Percentiles rank a stretch among this genome's conserved stretches.
These are phyloP conservation scores for Fragilaria radians DNA, from an alignment of 108 stramenopile species.

Conservation along the genomic window DNA sequence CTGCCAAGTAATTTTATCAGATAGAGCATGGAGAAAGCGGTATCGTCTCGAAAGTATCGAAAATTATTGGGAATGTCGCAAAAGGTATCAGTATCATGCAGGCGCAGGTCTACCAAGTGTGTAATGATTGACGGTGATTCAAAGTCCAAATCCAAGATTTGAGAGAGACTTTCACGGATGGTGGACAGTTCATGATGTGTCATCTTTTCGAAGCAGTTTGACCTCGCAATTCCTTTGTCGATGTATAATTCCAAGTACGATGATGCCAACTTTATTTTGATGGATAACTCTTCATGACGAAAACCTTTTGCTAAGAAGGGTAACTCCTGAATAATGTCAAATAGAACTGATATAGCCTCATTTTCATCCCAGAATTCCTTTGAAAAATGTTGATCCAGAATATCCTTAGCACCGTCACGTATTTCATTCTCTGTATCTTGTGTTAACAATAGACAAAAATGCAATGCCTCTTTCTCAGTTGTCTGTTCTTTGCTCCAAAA, in stretches of 20 bases:
- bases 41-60: conserved; percentile 1
- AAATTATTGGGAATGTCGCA: neutral
- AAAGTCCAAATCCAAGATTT: conserved; percentile 10
- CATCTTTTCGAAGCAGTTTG: neutral
- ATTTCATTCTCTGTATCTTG: conserved; percentile 12
- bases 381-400: neutral
- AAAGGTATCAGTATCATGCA: neutral
- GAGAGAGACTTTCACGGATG: conserved; percentile 1
- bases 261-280: conserved; percentile 26
- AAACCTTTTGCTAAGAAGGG: conserved; percentile 26
- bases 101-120: too few species aligned
- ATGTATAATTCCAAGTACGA: conserved; percentile 21
- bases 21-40: neutral
- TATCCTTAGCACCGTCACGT: neutral
- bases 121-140: neutral
- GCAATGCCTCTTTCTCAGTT: conserved; percentile 12
- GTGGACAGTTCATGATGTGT: neutral
- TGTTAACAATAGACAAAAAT: conserved; percentile 26
- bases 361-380: neutral
- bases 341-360: conserved; percentile 17
- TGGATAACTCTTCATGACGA: conserved; percentile 24
- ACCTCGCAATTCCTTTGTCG: neutral
- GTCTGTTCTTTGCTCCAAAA: conserved; percentile 22
- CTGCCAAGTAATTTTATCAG: neutral
- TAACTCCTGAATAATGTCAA: conserved; percentile 28